Evolutionary conservation across 495 filamentous ascomycete species (phyloP), one percentile per base, ranked within the genome.

Genomic region (Penicillium cosmopolitanum): DNA sequence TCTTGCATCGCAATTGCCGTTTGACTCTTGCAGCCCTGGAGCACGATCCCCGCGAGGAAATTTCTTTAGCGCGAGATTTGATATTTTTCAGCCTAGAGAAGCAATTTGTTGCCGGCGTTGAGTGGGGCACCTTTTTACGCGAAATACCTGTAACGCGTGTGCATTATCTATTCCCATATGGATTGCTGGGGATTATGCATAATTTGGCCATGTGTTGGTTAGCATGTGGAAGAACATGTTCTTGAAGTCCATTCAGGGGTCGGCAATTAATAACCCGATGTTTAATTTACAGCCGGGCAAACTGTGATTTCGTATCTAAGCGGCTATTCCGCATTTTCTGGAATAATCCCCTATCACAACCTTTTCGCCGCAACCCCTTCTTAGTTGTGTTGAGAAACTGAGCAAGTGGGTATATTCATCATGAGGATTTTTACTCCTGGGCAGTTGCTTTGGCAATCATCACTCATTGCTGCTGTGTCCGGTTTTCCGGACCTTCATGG

Each of bases 161-260:
- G n/a, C n/a, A 44, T 44, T 18, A n/a, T 44, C 16, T 21, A 16
- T 44, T 44, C 5, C n/a, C 16, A n/a, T 16, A 44, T 44, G 42
- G 16, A 16, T 43, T 44, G 7, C n/a, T 44, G 42, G 42, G n/a
- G 42, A 1, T 44, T 44, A 44, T 44, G 42, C 42, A 44, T 44
- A 44, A n/a, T 44, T 44, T n/a, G 9, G 15, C 11, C 12, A n/a
- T 36, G 34, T n/a, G 36, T 19, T 44, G 18, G n/a, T 44, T 44
- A 19, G n/a, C 46, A 48, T 48, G 46, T 48, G 46, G 18, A 48
- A 28, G 10, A 48, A 34, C 19, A 54, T 53, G n/a, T 50, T 31
- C 57, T 47, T 46, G 50, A 18, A 50, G 34, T 51, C 59, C 59
- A 56, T 51, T 62, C 63, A 65, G 59, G 59, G 55, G 63, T 2